phyloP scores from a whole-genome alignment of 352 stramenopile genomes.

The Phytophthora hybrid region DNA sequence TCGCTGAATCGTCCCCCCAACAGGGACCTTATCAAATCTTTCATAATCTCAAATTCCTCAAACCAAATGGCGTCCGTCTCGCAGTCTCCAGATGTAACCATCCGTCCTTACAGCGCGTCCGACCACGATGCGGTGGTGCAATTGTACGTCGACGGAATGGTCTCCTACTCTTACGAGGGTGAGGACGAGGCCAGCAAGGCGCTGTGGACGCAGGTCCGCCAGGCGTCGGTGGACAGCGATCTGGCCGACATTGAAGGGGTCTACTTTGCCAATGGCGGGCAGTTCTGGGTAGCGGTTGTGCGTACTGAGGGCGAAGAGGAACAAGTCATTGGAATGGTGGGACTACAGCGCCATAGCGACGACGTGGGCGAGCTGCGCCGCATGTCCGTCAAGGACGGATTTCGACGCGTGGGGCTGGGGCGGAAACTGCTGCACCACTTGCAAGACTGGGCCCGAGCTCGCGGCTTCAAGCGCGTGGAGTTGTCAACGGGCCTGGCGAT shows the following conservation, averaged over 20 bases:
- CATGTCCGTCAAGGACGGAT: constrained; percentile 42
- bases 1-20: no score
- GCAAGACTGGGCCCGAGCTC: constrained; percentile 39
- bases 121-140: constrained; percentile 37
- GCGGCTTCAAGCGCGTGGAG: constrained; percentile 34
- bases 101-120: constrained; percentile 29
- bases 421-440: constrained; percentile 35
- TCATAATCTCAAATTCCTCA: neutral
- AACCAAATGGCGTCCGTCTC: constrained; percentile 10
- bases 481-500: constrained; percentile 43
- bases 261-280: constrained; percentile 36
- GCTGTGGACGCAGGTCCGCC: constrained; percentile 33
- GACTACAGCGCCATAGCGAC: constrained; percentile 38
- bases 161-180: constrained; percentile 39
- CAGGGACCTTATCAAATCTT: neutral
- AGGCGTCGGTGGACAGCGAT: constrained; percentile 37
- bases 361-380: constrained; percentile 45
- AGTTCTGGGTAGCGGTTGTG: constrained; percentile 48
- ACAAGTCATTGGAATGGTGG: constrained; percentile 44
- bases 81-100: constrained; percentile 2
- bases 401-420: constrained; percentile 42
- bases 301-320: neutral
- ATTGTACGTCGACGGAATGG: constrained; percentile 47
- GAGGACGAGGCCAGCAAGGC: constrained; percentile 33
- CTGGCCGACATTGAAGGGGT: constrained; percentile 40